phyloP scores from a whole-genome alignment of 441 rosid genomes.

The Isatis lusitanica region DNA sequence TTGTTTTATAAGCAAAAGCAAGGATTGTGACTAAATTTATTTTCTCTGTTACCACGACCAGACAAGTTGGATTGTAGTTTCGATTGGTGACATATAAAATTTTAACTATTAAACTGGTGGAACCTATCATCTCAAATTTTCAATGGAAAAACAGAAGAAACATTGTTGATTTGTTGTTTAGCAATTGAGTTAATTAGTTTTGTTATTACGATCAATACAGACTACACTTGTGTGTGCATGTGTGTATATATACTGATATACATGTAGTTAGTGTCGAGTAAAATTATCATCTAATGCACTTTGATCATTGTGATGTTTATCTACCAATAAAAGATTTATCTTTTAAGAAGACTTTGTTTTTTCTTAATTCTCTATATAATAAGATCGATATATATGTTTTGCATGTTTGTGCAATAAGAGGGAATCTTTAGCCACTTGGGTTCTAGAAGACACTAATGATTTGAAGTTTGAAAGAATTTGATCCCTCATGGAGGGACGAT shows the following conservation, averaged over 20 bases:
- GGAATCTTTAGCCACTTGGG: constrained; percentile 34
- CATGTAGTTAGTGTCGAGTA: neutral
- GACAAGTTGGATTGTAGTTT: constrained; percentile 26
- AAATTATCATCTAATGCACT: neutral
- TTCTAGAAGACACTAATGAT: constrained; percentile 39
- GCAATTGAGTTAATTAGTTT: neutral
- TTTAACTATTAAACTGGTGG: neutral
- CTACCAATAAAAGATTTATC: neutral
- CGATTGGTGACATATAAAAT: neutral
- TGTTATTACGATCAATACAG: neutral
- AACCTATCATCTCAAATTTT: constrained; percentile 12
- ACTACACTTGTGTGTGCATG: neutral
- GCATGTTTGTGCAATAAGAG: constrained; percentile 21
- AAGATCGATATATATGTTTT: constrained; percentile 18
- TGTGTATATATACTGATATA: neutral
- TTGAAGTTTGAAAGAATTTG: constrained; percentile 39
- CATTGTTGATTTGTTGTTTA: neutral
- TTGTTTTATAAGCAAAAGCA: neutral
- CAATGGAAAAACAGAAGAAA: neutral
- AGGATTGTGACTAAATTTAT: neutral
- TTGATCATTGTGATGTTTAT: neutral
- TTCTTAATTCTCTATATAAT: neutral
- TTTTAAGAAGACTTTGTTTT: neutral
- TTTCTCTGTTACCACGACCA: constrained; percentile 15
- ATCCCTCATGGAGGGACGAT: constrained; percentile 37